Conservation (phyloP, 352 stramenopile species). For the Phytopythium litorale region DNA sequence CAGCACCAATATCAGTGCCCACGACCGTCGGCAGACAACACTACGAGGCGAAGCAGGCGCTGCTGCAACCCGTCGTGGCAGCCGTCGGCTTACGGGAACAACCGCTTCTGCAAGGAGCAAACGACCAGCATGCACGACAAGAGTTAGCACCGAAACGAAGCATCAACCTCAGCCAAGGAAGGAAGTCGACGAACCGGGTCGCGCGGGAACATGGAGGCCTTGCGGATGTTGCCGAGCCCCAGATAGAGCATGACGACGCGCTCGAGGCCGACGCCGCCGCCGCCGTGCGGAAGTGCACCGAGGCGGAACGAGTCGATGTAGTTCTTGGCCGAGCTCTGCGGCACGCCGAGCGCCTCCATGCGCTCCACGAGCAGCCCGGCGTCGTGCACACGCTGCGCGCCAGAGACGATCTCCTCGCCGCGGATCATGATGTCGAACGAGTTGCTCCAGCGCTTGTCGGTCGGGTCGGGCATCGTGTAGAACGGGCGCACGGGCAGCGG, state of each 20-base stretch:
- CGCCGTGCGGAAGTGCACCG: slow-evolving; percentile 97
- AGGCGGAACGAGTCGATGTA: slow-evolving; percentile 99
- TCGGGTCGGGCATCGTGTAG: slow-evolving; percentile 99
- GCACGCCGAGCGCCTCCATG: slow-evolving; percentile 82
- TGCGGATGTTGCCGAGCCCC: slow-evolving; percentile 98
- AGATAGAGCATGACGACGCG: slow-evolving; percentile 99
- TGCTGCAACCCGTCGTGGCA: neutral
- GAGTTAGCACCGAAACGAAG: neutral
- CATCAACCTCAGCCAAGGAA: no score
- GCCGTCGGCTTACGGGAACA: slow-evolving; percentile 54
- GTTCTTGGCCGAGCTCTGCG: slow-evolving; percentile 88
- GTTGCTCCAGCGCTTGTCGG: slow-evolving; percentile 94
- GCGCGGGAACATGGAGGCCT: slow-evolving; percentile 98
- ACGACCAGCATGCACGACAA: neutral
- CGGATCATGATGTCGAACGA: slow-evolving; percentile 99
- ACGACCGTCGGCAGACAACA: neutral
- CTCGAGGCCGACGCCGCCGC: slow-evolving; percentile 98
- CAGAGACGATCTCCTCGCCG: slow-evolving; percentile 99
- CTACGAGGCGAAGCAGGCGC: neutral
- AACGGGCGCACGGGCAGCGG: slow-evolving; percentile 97
- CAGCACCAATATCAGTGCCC: neutral
- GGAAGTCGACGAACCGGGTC: slow-evolving; percentile 77
- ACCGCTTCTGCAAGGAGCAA: slow-evolving; percentile 33
- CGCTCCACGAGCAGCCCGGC: slow-evolving; percentile 92
- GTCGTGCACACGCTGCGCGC: slow-evolving; percentile 99